A percentile compares a stretch with the other conserved stretches of the same genome.
Evolutionary conservation across 305 asterid species (phyloP).

Genomic region (Fraxinus paxiana): DNA sequence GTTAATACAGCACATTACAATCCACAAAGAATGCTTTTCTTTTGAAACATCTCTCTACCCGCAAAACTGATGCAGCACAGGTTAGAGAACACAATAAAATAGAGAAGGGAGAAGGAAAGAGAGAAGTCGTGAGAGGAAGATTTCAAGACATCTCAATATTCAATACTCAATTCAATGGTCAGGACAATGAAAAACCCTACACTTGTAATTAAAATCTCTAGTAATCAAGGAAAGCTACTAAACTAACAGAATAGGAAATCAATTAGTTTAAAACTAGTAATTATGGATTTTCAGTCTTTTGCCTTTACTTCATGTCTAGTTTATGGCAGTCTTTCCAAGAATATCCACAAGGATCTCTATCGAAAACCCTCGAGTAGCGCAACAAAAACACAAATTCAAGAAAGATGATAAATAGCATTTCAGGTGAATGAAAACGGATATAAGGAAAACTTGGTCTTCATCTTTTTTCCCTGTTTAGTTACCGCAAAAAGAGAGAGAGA

Average conservation of each 20-base stretch:
- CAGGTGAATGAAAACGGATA: conserved; percentile 8
- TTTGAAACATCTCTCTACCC: neutral
- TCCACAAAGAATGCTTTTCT: neutral
- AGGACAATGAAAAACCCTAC: neutral
- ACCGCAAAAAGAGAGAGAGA: neutral
- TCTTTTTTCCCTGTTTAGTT: conserved; percentile 6
- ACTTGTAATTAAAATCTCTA: neutral
- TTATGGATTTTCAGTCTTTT: neutral
- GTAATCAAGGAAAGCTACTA: neutral
- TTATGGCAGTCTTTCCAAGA: neutral
- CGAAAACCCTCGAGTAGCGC: neutral
- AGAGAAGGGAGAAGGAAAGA: neutral
- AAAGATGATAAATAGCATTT: neutral
- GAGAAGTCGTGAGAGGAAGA: neutral
- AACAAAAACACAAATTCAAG: neutral
- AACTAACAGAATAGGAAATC: neutral
- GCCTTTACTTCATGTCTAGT: neutral
- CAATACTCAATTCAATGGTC: neutral
- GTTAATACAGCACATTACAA: neutral
- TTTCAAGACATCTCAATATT: neutral
- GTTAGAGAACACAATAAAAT: neutral
- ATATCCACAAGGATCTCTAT: neutral
- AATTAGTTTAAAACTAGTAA: neutral
- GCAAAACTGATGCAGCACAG: neutral
- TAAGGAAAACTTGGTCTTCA: neutral